Evolutionary conservation across 1,284 basidiomycete species (phyloP).

Genomic region (Volvariella surrecta): DNA sequence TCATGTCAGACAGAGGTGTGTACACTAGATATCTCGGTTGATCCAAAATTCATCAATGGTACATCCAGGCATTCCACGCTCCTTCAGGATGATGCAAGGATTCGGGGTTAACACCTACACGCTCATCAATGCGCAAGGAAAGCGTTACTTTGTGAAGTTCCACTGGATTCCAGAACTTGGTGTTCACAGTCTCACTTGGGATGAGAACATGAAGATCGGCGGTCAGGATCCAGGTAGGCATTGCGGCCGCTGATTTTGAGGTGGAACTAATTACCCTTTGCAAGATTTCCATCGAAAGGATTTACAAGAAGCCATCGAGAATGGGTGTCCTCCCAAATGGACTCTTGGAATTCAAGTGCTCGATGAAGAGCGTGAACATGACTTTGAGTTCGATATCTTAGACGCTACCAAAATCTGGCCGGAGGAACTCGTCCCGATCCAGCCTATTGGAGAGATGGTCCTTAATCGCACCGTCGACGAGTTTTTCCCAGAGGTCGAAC

Average conservation of each 20-base stretch:
- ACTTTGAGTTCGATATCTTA: conserved; percentile 77
- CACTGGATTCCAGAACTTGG: conserved; percentile 78
- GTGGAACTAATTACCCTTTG: conserved; percentile 5
- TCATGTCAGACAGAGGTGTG: conserved; percentile 66
- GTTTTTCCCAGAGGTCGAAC: conserved; percentile 79
- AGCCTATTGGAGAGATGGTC: conserved; percentile 69
- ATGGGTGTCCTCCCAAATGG: conserved; percentile 65
- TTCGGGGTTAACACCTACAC: conserved; percentile 82
- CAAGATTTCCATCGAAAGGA: conserved; percentile 77
- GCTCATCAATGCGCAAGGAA: conserved; percentile 54
- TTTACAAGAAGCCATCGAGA: conserved; percentile 67
- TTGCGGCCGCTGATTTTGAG: neutral
- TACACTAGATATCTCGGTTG: neutral
- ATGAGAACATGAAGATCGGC: conserved; percentile 76
- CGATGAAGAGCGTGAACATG: conserved; percentile 55
- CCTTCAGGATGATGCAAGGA: conserved; percentile 81
- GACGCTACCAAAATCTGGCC: conserved; percentile 85
- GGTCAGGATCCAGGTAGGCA: conserved; percentile 66
- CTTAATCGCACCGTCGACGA: conserved; percentile 63
- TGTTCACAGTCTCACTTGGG: conserved; percentile 78
- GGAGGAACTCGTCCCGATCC: conserved; percentile 67
- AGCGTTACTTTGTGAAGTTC: conserved; percentile 79
- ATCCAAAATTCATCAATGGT: conserved; percentile 9
- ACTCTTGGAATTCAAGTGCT: conserved; percentile 73
- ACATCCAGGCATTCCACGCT: conserved; percentile 50